Conservation (phyloP, 164 flowering plant genomes). For the grape (Vitis vinifera) region ASM3070453v1 NC_081808.1:924001-924500, state of each 20-base stretch:
- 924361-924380: background rate
- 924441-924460: conserved; percentile 32
- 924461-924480: conserved; percentile 80
- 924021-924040: conserved; percentile 35
- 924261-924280: too few species aligned
- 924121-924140: conserved; percentile 68
- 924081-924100: conserved; percentile 54
- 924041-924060: conserved; percentile 64
- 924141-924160: conserved; percentile 81
- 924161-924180: conserved; percentile 75
- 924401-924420: too few species aligned
- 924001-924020: conserved; percentile 74
- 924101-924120: conserved; percentile 80
- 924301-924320: too few species aligned
- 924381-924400: background rate
- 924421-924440: background rate
- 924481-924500: conserved; percentile 80
- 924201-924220: conserved; percentile 89
- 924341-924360: background rate
- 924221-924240: conserved; percentile 46
- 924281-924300: too few species aligned
- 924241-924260: too few species aligned
- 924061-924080: conserved; percentile 54
- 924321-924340: too few species aligned
- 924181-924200: conserved; percentile 76